A percentile compares a stretch with the other conserved stretches of the same genome.
These are phyloP conservation scores for Podila epigama DNA, from an alignment of 192 early-diverging fungal genomes.

Conservation along the genomic window DNA sequence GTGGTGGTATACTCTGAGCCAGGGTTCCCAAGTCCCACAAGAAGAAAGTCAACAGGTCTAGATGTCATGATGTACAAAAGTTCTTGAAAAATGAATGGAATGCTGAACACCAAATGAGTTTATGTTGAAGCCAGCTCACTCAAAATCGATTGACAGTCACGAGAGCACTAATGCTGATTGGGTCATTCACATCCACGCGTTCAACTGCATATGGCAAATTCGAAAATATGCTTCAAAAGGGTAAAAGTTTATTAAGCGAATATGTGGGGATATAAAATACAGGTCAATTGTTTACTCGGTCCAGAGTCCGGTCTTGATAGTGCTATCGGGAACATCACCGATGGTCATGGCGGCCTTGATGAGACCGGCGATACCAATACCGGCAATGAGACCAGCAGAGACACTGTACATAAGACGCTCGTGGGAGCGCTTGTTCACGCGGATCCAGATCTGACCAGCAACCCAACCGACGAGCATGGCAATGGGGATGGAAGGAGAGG, in stretches of 20 bases:
- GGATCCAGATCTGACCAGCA: constrained; percentile 53
- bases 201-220: no score
- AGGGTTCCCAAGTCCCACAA: constrained; percentile 65
- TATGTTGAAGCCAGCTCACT: no score
- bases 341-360: constrained; percentile 57
- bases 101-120: constrained; percentile 7
- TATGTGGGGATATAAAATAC: no score
- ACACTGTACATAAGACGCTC: constrained; percentile 54
- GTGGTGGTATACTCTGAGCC: constrained; percentile 54
- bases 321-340: constrained; percentile 32
- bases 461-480: constrained; percentile 59
- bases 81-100: background rate
- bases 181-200: no score
- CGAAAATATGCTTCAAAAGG: no score
- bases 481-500: constrained; percentile 52
- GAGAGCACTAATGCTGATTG: no score
- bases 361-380: constrained; percentile 59
- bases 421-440: constrained; percentile 11
- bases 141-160: no score
- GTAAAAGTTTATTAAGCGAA: no score
- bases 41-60: constrained; percentile 58
- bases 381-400: constrained; percentile 60
- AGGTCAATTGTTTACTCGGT: no score
- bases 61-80: constrained; percentile 22
- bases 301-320: constrained; percentile 16